Evolutionary conservation across 2,329 filamentous ascomycete genomes (phyloP), one percentile per base, ranked within the genome.

Genomic region (Paraconiothyrium brasiliense): DNA sequence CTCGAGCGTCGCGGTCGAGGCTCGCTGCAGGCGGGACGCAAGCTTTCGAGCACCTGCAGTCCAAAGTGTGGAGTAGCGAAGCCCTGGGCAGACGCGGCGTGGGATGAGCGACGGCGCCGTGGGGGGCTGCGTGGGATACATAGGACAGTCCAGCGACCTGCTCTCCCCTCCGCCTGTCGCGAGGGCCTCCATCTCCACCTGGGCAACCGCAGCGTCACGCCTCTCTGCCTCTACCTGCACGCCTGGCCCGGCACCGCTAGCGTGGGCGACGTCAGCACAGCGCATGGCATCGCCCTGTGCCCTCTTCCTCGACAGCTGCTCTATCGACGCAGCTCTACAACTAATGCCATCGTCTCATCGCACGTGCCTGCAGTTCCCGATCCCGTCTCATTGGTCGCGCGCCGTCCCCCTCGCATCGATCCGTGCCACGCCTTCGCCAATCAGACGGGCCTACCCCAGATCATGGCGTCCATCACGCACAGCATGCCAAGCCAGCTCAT

Each of bases 381-480:
- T 22, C 52, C 49, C 54, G 14, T 54, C 51, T 49, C 48, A 68
- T 68, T 68, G 61, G 64, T 57, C 41, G 22, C 59, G 52, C 55
- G 58, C 51, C 65, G n/a, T 24, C 24, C 49, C 49, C 39, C 59
- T 60, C 37, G 48, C 54, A 37, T 56, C 57, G 52, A 10, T 46
- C 52, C 52, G 39, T 55, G 52, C 52, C 37, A n/a, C 22, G 3
- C 49, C 4, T 27, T 43, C 54, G 35, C 66, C 63, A 70, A 67
- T 70, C 65, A 65, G 46, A 46, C 57, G 62, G 52, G 57, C 62
- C 58, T 71, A 72, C 70, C 71, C 68, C 71, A 68, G 70, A 71
- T 70, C 54, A 24, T 30, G 27, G 27, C 27, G 27, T 30, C 49
- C 10, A 35, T 54, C 50, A 30, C 37, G 20, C 7, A 41, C 37